Evolutionary conservation across 305 asterid species (phyloP).

Genomic region (Coffea humblotiana): DNA sequence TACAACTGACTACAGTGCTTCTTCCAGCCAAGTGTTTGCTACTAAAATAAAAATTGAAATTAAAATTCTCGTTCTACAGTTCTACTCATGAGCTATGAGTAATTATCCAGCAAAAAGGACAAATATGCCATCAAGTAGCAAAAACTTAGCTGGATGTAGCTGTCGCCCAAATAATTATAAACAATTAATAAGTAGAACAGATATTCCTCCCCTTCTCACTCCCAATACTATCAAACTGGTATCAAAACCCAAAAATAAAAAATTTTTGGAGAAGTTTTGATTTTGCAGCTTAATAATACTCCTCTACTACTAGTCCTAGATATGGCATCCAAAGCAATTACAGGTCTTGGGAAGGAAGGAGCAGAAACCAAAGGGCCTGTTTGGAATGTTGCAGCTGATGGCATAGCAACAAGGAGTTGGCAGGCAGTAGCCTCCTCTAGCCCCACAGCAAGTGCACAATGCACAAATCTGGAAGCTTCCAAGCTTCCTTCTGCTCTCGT

Average conservation of each 20-base stretch:
- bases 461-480: conserved; percentile 77
- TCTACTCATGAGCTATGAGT: conserved; percentile 19
- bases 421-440: conserved; percentile 54
- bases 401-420: conserved; percentile 98
- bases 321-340: conserved; percentile 89
- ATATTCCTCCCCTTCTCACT: conserved; percentile 31
- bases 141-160: conserved; percentile 34
- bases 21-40: conserved; percentile 32
- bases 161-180: conserved; percentile 28
- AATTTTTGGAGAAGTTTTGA: conserved; percentile 6
- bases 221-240: conserved; percentile 12
- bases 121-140: conserved; percentile 25
- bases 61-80: conserved; percentile 7
- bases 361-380: conserved; percentile 96
- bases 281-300: not conserved
- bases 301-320: conserved; percentile 28
- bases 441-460: conserved; percentile 80
- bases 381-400: conserved; percentile 94
- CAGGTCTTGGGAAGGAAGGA: conserved; percentile 97
- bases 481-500: conserved; percentile 68
- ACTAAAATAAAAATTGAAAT: conserved; percentile 16
- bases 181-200: conserved; percentile 27
- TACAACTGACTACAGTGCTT: not conserved
- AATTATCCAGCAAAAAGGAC: conserved; percentile 13
- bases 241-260: conserved; percentile 16